Percentiles rank a stretch among this genome's conserved stretches.
phyloP scores from a whole-genome alignment of 2,329 filamentous ascomycete species.

The Penicillium sp. region DNA sequence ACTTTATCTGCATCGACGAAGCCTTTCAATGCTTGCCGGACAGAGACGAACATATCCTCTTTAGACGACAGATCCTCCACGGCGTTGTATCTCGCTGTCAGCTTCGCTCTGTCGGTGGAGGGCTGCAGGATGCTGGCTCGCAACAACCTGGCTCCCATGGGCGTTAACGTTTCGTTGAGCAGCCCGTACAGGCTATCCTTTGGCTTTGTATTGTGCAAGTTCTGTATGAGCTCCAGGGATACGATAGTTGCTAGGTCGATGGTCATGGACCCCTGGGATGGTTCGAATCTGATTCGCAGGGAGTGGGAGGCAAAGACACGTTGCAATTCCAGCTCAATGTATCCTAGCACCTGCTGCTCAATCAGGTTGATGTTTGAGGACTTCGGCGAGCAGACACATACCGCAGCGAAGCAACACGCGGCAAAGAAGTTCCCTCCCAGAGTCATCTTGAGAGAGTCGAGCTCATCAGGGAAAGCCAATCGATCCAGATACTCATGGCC shows the following conservation, averaged over 20 bases:
- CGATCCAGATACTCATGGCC: conserved; percentile 74
- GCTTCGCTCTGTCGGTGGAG: conserved; percentile 64
- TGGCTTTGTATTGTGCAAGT: conserved; percentile 70
- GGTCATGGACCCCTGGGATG: conserved; percentile 90
- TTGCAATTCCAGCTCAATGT: conserved; percentile 65
- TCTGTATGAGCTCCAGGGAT: conserved; percentile 86
- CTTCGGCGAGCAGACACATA: conserved; percentile 42
- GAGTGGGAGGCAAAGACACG: conserved; percentile 72
- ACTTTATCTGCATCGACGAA: conserved; percentile 77
- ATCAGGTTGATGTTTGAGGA: conserved; percentile 16
- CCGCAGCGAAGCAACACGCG: conserved; percentile 78
- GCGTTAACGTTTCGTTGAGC: conserved; percentile 77
- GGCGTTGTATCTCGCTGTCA: conserved; percentile 72
- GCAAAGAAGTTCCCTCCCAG: conserved; percentile 81
- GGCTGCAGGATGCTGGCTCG: conserved; percentile 86
- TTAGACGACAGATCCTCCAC: conserved; percentile 75
- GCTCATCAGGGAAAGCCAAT: conserved; percentile 73
- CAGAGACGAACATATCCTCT: conserved; percentile 77
- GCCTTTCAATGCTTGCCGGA: conserved; percentile 67
- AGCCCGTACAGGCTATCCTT: conserved; percentile 79
- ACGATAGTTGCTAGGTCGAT: conserved; percentile 85
- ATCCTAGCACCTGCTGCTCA: conserved; percentile 64
- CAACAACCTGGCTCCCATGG: conserved; percentile 81
- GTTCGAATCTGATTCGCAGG: conserved; percentile 78
- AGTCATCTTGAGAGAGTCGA: conserved; percentile 74